Evolutionary conservation across 331 rosid species (phyloP).

Genomic region (Prunus yedoensis): DNA sequence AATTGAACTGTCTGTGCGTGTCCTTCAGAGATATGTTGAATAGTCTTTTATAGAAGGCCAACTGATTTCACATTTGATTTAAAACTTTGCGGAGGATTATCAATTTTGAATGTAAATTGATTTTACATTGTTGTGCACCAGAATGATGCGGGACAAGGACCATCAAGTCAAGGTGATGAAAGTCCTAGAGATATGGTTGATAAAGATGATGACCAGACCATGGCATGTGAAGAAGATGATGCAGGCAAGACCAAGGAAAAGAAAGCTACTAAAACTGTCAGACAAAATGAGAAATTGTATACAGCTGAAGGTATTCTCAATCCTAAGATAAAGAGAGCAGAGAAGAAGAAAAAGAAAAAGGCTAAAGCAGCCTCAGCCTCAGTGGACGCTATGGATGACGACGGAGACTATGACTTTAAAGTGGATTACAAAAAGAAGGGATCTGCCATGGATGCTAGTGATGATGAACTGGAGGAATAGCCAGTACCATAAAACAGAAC

Average conservation of each 20-base stretch:
- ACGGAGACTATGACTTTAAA: slow-evolving; percentile 80
- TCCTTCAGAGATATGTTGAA: background rate
- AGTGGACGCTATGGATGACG: slow-evolving; percentile 62
- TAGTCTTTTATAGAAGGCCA: background rate
- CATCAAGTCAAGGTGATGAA: slow-evolving; percentile 41
- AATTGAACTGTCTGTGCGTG: background rate
- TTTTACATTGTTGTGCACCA: slow-evolving; percentile 26
- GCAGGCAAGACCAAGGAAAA: slow-evolving; percentile 45
- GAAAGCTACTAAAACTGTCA: slow-evolving; percentile 33
- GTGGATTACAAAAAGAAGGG: slow-evolving; percentile 66
- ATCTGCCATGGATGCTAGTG: slow-evolving; percentile 47
- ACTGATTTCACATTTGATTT: background rate
- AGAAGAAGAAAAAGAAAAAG: slow-evolving; percentile 77
- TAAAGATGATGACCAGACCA: slow-evolving; percentile 40
- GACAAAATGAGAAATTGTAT: slow-evolving; percentile 83
- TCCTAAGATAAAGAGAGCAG: slow-evolving; percentile 65
- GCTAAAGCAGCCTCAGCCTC: slow-evolving; percentile 36
- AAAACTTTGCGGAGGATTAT: background rate
- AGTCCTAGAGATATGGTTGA: slow-evolving; percentile 24
- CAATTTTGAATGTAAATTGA: background rate
- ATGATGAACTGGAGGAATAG: slow-evolving; percentile 30
- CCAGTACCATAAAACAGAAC: background rate
- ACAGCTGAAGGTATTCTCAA: slow-evolving; percentile 77
- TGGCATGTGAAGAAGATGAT: slow-evolving; percentile 48
- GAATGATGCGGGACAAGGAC: slow-evolving; percentile 38